Conservation (phyloP, 2,329 filamentous ascomycete species). For the Hypoxylon sp. region DNA sequence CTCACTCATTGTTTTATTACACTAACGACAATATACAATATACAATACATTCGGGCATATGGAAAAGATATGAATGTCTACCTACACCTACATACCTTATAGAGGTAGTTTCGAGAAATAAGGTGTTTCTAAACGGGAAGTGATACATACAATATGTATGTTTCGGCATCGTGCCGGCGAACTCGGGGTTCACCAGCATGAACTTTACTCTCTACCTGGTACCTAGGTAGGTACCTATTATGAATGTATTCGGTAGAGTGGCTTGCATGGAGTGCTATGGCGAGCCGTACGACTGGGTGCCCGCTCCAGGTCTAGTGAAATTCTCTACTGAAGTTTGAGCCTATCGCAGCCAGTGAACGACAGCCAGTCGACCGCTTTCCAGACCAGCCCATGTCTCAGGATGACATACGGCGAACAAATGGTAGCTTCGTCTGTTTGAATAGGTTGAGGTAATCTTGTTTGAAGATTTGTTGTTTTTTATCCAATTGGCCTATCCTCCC, state of each 20-base stretch:
- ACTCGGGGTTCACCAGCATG: conserved; percentile 9
- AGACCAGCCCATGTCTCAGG: conserved; percentile 36
- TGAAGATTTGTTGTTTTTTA: conserved; percentile 12
- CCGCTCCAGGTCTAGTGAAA: conserved; percentile 21
- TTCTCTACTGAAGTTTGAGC: conserved; percentile 12
- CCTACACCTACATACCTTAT: neutral
- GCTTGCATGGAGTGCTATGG: conserved; percentile 30
- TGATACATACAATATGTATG: conserved; percentile 22
- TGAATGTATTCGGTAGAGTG: neutral
- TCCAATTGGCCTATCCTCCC: conserved; percentile 11
- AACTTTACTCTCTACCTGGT: conserved; percentile 4
- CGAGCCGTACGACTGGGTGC: conserved; percentile 27
- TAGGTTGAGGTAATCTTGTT: conserved; percentile 13
- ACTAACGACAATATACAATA: neutral
- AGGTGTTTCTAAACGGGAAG: neutral
- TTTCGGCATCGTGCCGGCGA: conserved; percentile 21
- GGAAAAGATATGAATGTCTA: too few relatives aligned
- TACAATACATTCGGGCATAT: neutral
- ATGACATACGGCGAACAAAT: conserved; percentile 25
- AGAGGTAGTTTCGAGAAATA: neutral
- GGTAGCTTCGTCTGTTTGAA: conserved; percentile 20
- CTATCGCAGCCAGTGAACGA: conserved; percentile 25
- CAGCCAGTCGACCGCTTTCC: conserved; percentile 17
- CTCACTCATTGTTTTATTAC: conserved; percentile 14
- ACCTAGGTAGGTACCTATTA: neutral